Evolutionary conservation across 163 green algal genomes (phyloP), one percentile per base, ranked within the genome.

Genomic region (Prototheca stagnorum): DNA sequence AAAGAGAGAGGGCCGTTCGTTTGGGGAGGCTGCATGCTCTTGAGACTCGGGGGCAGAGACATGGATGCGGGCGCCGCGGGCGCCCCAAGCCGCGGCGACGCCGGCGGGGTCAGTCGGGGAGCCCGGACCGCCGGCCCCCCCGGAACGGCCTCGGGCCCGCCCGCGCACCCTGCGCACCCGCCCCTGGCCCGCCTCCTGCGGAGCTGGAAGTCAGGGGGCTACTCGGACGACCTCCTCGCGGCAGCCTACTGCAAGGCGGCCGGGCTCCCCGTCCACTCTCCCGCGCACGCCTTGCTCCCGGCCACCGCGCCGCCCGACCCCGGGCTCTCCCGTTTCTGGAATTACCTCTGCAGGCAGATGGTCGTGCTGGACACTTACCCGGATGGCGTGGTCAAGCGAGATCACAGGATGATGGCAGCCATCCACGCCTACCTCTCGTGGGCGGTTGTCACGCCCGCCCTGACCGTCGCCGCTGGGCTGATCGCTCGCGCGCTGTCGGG

Each of bases 181-280:
- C 41, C 21, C 22, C 22, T n/a, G n/a, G n/a, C n/a, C n/a, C n/a
- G n/a, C n/a, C n/a, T n/a, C n/a, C n/a, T n/a, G n/a, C n/a, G n/a
- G n/a, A 16, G 70, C 9, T 93, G 82, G 81, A 34, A 35, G 8
- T 28, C 82, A 15, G 86, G 86, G 15, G 86, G 86, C 21, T 96
- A 95, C 65, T 88, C 71, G 3, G 86, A 96, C 56, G 86, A 96
- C 65, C 75, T 96, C 16, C 85, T 81, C 2, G 59, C 88, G 14
- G 83, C 80, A 11, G 65, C 73, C 16, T 56, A 68, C 44, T 86
- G 76, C 51, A 62, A 49, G 0, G 59, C 78, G 40, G 56, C 74
- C 0, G 12, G 55, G 7, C 64, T 88, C 42, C 33, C 31, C 29
- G 75, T 93, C 14, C 57, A 71, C 19, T 77, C 74, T 49, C 84